Conservation (phyloP, 2,329 filamentous ascomycete species). For the Phaeosphaeria sp. region DNA sequence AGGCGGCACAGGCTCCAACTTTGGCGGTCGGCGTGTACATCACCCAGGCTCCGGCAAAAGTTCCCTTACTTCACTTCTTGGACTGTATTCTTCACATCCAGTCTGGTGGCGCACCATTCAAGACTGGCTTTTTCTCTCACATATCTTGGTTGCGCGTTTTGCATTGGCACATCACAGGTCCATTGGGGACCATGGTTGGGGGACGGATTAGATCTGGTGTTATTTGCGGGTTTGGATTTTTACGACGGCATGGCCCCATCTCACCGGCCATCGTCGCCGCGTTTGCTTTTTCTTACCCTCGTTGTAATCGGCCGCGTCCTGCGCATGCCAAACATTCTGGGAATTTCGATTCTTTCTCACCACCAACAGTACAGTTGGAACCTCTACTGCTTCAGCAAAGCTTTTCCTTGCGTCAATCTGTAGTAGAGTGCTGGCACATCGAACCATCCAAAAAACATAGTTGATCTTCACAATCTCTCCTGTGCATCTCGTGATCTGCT, state of each 20-base stretch:
- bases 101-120: constrained; percentile 20
- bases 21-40: constrained; percentile 23
- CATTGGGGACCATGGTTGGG: constrained; percentile 22
- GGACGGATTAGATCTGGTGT: constrained; percentile 37
- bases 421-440: constrained; percentile 45
- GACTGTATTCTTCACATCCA: constrained; percentile 35
- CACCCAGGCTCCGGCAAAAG: constrained; percentile 33
- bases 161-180: constrained; percentile 27
- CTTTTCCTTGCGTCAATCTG: constrained; percentile 26
- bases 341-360: constrained; percentile 40
- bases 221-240: constrained; percentile 28
- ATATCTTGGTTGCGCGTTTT: constrained; percentile 27
- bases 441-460: constrained; percentile 28
- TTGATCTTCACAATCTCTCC: constrained; percentile 10
- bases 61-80: constrained; percentile 29
- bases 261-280: constrained; percentile 41
- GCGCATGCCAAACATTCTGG: constrained; percentile 34
- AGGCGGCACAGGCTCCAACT: constrained; percentile 31
- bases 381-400: constrained; percentile 26
- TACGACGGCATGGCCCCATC: constrained; percentile 42
- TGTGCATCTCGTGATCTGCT: neutral
- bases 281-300: constrained; percentile 44
- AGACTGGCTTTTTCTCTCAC: constrained; percentile 28
- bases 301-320: constrained; percentile 44
- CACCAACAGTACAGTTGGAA: constrained; percentile 28